phyloP scores from a whole-genome alignment of 345 rosid genomes.

The Rhodomyrtus tomentosa region DNA sequence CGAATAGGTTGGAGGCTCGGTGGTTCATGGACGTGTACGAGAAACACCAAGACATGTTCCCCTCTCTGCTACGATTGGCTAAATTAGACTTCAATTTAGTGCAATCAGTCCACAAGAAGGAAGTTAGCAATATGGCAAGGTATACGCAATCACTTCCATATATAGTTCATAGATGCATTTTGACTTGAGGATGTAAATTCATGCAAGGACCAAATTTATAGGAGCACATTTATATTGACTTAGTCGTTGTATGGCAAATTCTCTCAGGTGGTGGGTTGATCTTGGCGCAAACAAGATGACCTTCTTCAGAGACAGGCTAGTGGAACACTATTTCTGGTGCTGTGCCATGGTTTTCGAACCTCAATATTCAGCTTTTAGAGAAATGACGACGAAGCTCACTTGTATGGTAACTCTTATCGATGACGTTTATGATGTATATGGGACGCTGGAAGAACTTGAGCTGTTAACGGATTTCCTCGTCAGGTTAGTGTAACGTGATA shows the following conservation, averaged over 20 bases:
- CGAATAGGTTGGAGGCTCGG: constrained; percentile 6
- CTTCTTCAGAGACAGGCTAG: constrained; percentile 3
- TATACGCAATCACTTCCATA: background rate
- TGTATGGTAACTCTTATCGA: background rate
- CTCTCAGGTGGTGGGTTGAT: constrained; percentile 10
- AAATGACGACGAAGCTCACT: background rate
- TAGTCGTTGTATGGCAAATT: background rate
- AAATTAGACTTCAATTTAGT: constrained; percentile 8
- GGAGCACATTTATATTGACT: background rate
- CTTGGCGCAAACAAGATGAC: constrained; percentile 1
- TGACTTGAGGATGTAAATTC: background rate
- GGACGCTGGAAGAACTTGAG: background rate
- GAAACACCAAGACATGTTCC: background rate
- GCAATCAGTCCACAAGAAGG: background rate
- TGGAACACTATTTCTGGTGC: constrained; percentile 5
- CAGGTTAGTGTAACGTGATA: background rate
- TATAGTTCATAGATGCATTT: background rate
- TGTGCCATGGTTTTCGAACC: background rate
- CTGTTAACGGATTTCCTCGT: constrained; percentile 7
- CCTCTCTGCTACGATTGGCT: constrained; percentile 3
- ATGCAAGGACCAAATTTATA: background rate
- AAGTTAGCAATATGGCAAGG: constrained; percentile 5
- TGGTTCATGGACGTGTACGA: constrained; percentile 4
- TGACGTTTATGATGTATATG: constrained; percentile 3
- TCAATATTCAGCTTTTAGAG: background rate